A percentile compares a stretch with the other conserved stretches of the same genome.
Evolutionary conservation across 1,284 basidiomycete species (phyloP).

Genomic region (Apiotrichum veenhuisii): DNA sequence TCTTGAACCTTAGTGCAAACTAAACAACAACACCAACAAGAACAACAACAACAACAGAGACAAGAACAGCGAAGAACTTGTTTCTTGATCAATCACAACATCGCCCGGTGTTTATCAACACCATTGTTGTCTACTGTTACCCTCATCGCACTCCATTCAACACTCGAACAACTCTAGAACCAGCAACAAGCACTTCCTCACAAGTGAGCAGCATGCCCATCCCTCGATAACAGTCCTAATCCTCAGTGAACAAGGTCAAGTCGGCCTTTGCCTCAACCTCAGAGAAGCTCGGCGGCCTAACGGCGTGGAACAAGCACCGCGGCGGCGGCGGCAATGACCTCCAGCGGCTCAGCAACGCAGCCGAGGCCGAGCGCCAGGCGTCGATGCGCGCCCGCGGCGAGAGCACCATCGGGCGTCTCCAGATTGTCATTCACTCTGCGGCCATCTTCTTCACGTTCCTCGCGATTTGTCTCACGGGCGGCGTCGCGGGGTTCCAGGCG

Average conservation of each 20-base stretch:
- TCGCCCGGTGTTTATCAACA: too few relatives aligned
- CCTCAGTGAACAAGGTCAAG: conserved; percentile 14
- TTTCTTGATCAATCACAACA: too few relatives aligned
- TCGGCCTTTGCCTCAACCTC: neutral
- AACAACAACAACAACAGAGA: too few relatives aligned
- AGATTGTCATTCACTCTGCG: conserved; percentile 8
- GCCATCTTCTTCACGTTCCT: conserved; percentile 77
- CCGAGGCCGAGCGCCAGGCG: neutral
- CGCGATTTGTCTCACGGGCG: conserved; percentile 79
- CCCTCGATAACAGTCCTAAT: neutral
- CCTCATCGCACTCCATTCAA: too few relatives aligned
- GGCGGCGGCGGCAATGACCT: neutral
- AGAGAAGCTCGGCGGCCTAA: too few relatives aligned
- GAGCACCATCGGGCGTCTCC: neutral
- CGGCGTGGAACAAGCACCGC: neutral
- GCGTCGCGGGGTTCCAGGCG: conserved; percentile 78
- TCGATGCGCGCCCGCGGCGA: neutral
- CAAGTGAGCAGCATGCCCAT: neutral
- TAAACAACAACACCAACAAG: too few relatives aligned
- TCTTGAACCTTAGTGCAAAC: too few relatives aligned
- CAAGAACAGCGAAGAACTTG: too few relatives aligned
- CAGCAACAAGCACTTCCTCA: neutral
- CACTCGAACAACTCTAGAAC: neutral
- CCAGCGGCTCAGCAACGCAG: conserved; percentile 9
- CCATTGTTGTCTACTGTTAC: too few relatives aligned